Conservation (phyloP, 495 filamentous ascomycete genomes). For the Aspergillus ellipticus region DNA sequence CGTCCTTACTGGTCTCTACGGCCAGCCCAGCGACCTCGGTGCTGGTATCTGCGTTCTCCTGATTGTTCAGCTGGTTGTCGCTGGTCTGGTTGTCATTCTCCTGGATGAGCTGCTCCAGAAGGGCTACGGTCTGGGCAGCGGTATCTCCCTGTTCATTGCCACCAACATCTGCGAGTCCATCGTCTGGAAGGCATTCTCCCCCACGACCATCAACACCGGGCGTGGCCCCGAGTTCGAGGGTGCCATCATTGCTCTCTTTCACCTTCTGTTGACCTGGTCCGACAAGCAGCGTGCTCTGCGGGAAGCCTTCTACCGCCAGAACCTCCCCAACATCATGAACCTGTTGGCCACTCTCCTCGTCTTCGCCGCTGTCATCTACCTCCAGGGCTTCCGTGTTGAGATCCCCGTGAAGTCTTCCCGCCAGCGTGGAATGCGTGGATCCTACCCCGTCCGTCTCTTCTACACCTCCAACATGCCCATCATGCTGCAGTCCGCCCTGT, state of each 20-base stretch:
- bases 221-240: constrained; percentile 99
- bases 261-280: constrained; percentile 95
- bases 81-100: constrained; percentile 97
- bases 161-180: constrained; percentile 99
- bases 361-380: constrained; percentile 98
- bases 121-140: constrained; percentile 96
- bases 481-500: constrained; percentile 97
- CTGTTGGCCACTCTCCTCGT: constrained; percentile 87
- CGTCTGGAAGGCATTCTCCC: constrained; percentile 99
- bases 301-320: constrained; percentile 99
- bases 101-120: constrained; percentile 99
- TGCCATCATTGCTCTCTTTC: constrained; percentile 97
- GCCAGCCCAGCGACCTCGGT: constrained; percentile 90
- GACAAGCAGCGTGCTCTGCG: constrained; percentile 96
- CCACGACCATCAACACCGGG: constrained; percentile 98
- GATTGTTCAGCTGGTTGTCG: constrained; percentile 93
- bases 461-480: constrained; percentile 83
- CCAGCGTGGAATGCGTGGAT: constrained; percentile 94
- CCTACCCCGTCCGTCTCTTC: constrained; percentile 67
- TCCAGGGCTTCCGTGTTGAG: constrained; percentile 99
- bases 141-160: constrained; percentile 99
- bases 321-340: constrained; percentile 99
- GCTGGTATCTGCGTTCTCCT: constrained; percentile 97
- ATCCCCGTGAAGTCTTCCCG: constrained; percentile 99
- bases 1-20: constrained; percentile 97